Conservation (phyloP, 2,329 filamentous ascomycete species). For the Diaporthe humulicola region DNA sequence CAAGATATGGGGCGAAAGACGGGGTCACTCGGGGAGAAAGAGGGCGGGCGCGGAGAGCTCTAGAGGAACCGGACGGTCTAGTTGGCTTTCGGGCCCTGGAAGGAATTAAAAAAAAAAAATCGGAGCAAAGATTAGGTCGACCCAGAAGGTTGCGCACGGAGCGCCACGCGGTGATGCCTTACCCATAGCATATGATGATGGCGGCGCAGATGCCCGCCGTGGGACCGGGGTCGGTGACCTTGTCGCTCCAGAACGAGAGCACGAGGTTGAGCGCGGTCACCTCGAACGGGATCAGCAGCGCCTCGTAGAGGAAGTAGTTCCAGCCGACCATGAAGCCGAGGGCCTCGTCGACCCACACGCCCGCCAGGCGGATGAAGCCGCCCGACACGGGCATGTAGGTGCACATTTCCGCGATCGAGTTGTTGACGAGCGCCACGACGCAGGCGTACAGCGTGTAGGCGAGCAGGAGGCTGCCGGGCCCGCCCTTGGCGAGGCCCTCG, state of each 20-base stretch:
- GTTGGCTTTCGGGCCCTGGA: constrained; percentile 14
- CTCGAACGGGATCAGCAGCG: constrained; percentile 56
- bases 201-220: constrained; percentile 68
- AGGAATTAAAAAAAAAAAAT: neutral
- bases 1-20: constrained; percentile 13
- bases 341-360: constrained; percentile 75
- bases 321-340: constrained; percentile 69
- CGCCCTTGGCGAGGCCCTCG: constrained; percentile 60
- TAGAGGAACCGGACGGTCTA: constrained; percentile 28
- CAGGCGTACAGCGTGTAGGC: constrained; percentile 69
- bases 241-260: constrained; percentile 60
- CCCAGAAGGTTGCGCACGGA: neutral
- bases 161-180: constrained; percentile 47
- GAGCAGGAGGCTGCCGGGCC: constrained; percentile 66
- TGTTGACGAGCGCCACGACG: constrained; percentile 73
- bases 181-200: constrained; percentile 69
- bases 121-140: neutral
- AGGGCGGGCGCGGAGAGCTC: constrained; percentile 20
- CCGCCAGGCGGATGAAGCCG: constrained; percentile 74
- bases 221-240: constrained; percentile 50
- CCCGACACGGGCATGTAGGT: constrained; percentile 73
- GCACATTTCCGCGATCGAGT: constrained; percentile 75
- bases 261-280: constrained; percentile 57
- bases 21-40: constrained; percentile 19
- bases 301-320: constrained; percentile 60